Conservation (phyloP, 768 basidiomycete genomes). For the Agrocybe praecox region DNA sequence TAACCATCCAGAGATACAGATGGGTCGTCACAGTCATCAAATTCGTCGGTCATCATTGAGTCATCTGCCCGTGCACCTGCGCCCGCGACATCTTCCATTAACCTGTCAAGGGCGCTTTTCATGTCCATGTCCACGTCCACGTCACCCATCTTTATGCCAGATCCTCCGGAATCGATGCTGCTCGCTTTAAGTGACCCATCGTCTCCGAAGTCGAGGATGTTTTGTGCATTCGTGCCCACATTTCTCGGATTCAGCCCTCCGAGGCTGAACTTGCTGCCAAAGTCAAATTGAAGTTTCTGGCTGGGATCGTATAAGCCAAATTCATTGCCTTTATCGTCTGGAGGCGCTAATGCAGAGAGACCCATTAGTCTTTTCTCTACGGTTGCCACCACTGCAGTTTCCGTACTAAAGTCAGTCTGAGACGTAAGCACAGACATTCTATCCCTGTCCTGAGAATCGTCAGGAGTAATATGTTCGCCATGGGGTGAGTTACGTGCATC, state of each 20-base stretch:
- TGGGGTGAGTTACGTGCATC: not conserved
- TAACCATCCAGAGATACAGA: conserved; percentile 24
- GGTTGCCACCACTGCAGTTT: conserved; percentile 50
- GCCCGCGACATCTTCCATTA: conserved; percentile 71
- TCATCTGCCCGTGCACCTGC: conserved; percentile 40
- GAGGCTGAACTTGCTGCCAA: conserved; percentile 49
- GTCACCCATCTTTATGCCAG: conserved; percentile 45
- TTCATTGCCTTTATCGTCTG: conserved; percentile 19
- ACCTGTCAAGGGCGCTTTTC: conserved; percentile 70
- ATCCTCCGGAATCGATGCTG: conserved; percentile 28
- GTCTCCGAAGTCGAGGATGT: conserved; percentile 9
- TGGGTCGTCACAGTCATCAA: conserved; percentile 39
- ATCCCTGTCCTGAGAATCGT: conserved; percentile 35
- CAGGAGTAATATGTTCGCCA: conserved; percentile 3
- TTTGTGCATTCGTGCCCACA: conserved; percentile 15
- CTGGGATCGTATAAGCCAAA: conserved; percentile 29
- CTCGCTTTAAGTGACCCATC: conserved; percentile 8
- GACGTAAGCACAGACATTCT: conserved; percentile 40
- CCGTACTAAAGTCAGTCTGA: conserved; percentile 46
- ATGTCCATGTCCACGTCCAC: conserved; percentile 69
- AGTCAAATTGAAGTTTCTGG: conserved; percentile 41
- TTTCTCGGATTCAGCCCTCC: conserved; percentile 35
- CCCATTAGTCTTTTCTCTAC: conserved; percentile 43
- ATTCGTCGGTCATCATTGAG: conserved; percentile 44
- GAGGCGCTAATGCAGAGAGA: conserved; percentile 16